phyloP scores from a whole-genome alignment of 2,329 filamentous ascomycete genomes.

The Scedosporium dehoogii region DNA sequence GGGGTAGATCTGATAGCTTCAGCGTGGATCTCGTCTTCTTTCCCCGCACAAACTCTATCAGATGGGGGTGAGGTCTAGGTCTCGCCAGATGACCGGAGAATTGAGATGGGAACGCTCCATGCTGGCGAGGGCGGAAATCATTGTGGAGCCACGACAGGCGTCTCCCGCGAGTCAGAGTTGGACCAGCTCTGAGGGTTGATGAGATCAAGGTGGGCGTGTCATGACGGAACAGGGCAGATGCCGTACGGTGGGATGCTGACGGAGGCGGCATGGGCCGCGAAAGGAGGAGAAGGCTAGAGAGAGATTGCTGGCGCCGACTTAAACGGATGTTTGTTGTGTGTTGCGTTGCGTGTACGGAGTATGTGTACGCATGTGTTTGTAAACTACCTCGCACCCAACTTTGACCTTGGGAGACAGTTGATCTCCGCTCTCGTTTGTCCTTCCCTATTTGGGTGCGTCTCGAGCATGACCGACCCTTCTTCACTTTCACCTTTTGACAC shows the following conservation, averaged over 20 bases:
- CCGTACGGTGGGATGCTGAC: constrained; percentile 1
- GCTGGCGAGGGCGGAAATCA: not conserved
- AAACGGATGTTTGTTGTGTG: not conserved
- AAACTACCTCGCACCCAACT: too few species aligned
- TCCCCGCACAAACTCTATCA: constrained; percentile 23
- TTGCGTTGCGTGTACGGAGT: not conserved
- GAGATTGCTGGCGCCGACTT: not conserved
- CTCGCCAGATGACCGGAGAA: not conserved
- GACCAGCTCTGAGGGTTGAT: not conserved
- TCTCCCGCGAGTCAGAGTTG: not conserved
- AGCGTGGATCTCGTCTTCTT: constrained; percentile 46
- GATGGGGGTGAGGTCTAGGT: not conserved
- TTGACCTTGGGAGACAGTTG: too few species aligned
- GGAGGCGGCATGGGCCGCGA: constrained; percentile 2
- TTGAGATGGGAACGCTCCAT: not conserved
- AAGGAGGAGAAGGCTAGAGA: not conserved
- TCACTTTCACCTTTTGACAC: too few species aligned
- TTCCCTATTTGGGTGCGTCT: not conserved
- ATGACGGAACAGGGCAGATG: not conserved
- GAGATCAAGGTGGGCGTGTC: not conserved
- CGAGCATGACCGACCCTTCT: not conserved
- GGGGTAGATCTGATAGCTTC: constrained; percentile 46
- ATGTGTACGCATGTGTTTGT: too few species aligned
- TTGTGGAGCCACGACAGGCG: not conserved
- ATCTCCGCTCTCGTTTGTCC: not conserved